Evolutionary conservation across 495 filamentous ascomycete species (phyloP), one percentile per base, ranked within the genome.

Genomic region (Aspergillus bertholletiae): DNA sequence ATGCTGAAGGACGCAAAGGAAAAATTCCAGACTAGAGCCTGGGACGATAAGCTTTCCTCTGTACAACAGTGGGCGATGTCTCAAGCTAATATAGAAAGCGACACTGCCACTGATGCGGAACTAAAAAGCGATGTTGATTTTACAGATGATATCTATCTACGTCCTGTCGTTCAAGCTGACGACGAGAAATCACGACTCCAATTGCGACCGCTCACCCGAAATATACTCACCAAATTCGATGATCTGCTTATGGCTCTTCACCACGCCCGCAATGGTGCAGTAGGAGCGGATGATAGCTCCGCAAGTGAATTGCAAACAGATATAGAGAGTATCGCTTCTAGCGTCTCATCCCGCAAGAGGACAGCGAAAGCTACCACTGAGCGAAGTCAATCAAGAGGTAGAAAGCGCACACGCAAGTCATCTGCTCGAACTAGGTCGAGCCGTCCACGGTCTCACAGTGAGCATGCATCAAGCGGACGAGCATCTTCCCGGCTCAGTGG

Each of bases 201-300:
- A 32, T 63, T 93, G 18, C 78, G 80, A 9, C 88, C 89, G 0
- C 75, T 81, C 2, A 71, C 85, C 6, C 78, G 84, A 11, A 82
- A 85, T 58, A 79, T 91, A 8, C 74, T 94, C 20, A 62, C 76
- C 0, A 75, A 83, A 22, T 58, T 96, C 5, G 89, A 94, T 54
- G 70, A 73, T 4, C 74, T 91, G 0, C 77, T 95, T 3, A 73
- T 73, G 17, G 79, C 82, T 2, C 75, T 96, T 1, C 88, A 90
- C 59, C 80, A 84, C 51, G 70, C 82, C 7, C 78, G 84, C 28
- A 70, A 79, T 30, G 71, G 77, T 5, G 75, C 72, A 51, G 44
- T 56, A 46, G 66, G 15, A 44, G 56, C 52, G 50, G 71, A 59
- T 18, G 59, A 69, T 26, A 52, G 51, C 30, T 61, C 53, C 17